Evolutionary conservation across 192 early-diverging fungal species (phyloP), one percentile per base, ranked within the genome.

Genomic region (Coemansia sp.): DNA sequence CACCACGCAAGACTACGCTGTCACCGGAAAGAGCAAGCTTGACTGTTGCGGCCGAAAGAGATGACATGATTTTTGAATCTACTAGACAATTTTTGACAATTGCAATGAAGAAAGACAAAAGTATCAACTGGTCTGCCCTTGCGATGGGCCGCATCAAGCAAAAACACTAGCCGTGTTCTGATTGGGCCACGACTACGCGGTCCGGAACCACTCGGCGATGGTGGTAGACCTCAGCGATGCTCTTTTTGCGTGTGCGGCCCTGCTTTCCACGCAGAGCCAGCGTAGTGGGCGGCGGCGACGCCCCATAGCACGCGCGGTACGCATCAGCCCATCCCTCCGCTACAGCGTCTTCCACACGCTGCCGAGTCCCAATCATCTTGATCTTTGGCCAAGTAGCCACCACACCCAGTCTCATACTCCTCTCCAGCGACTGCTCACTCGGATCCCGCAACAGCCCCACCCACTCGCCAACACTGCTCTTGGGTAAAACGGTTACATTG

Each of bases 21-120:
- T 98, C 95, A 57, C 95, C 95, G 10, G 93, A 95, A 55, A 98
- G 83, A 18, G 94, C 92, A 34, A 83, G 89, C 75, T 98, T 98
- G 68, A 95, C 92, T 6, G 88, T 75, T 60, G 92, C 95, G 73
- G 83, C 86, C 38, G 83, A 78, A 7, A 79, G 56, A 18, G 65
- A 45, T 20, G 38, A 26, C 62, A 68, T 64, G 10, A 36, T 34
- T 64, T 6, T 28, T 10, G 28, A 53, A 28, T 53, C 21, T 47
- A 7, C 6, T 18, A 31, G 14, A 5, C 0, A 43, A 5, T 3
- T 1, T 43, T 1, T 6, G 13, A 38, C 1, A 43, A 43, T 18
- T 3, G 14, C 11, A 43, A 43, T n/a, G n/a, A 39, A 39, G 38
- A 39, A 13, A 39, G 13, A 39, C 7, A 39, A 8, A 39, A 39